Evolutionary conservation across 805 yeast genomes (phyloP).

Genomic region (Zygosaccharomyces bailii): DNA sequence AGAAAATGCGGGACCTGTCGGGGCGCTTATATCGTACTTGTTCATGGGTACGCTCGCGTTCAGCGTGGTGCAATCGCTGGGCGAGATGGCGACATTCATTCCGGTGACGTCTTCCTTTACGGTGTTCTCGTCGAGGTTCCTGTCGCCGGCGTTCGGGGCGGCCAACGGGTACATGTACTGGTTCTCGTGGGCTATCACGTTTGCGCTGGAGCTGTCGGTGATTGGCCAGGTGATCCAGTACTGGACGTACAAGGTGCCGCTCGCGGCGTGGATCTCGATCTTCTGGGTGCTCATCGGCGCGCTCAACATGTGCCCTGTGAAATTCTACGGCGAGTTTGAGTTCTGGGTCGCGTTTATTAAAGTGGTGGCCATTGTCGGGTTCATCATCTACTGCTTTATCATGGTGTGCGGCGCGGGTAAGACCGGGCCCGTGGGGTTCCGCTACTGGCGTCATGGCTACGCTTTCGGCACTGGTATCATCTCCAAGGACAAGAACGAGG

Average conservation of each 20-base stretch:
- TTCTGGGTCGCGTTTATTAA: slow-evolving; percentile 70
- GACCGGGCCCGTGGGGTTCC: slow-evolving; percentile 70
- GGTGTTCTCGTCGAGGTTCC: slow-evolving; percentile 63
- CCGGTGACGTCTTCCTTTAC: slow-evolving; percentile 67
- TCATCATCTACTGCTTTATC: slow-evolving; percentile 59
- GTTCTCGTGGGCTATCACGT: slow-evolving; percentile 76
- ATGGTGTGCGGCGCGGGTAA: slow-evolving; percentile 75
- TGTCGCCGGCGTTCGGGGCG: slow-evolving; percentile 69
- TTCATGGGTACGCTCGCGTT: slow-evolving; percentile 65
- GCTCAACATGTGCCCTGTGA: slow-evolving; percentile 63
- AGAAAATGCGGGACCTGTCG: slow-evolving; percentile 62
- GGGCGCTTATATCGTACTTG: slow-evolving; percentile 57
- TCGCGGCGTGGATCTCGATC: slow-evolving; percentile 68
- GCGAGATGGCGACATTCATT: slow-evolving; percentile 78
- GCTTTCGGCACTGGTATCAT: slow-evolving; percentile 67
- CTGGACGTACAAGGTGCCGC: slow-evolving; percentile 69
- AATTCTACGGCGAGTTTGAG: slow-evolving; percentile 69
- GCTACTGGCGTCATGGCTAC: slow-evolving; percentile 80
- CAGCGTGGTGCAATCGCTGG: slow-evolving; percentile 66
- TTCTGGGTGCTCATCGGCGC: slow-evolving; percentile 55
- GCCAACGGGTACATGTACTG: slow-evolving; percentile 72
- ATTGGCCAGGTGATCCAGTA: slow-evolving; percentile 61
- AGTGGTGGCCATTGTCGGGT: slow-evolving; percentile 68
- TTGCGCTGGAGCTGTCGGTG: slow-evolving; percentile 68
- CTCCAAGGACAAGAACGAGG: slow-evolving; percentile 48